Base-by-base conservation (phyloP, 495 filamentous ascomycete genomes). In the Cudoniella acicularis region DNA sequence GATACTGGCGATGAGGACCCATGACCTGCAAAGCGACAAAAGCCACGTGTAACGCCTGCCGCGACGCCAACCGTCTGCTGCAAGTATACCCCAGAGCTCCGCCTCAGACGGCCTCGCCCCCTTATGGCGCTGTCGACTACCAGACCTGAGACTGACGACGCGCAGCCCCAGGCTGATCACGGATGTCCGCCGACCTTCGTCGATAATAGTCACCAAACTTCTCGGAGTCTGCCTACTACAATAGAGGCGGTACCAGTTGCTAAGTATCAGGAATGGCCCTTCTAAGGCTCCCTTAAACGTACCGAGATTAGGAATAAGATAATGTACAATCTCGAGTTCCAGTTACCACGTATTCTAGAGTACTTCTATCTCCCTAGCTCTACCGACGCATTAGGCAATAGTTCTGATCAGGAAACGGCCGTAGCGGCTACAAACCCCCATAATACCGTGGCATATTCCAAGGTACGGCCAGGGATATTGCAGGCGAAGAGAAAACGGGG, bases 251-350 rank as follows among this genome's bases (percentile, higher is more conserved):
- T 23, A 53, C 56, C 40, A 52, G 56, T 52, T 53, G 56, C 48
- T 8, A 49, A 59, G 27, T 59, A 59, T 46, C 56, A 56, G 25
- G 54, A 56, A 56, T 56, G 25, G 36, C 40, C 54, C 25, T 25
- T 56, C 22, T 40, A 48, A 27, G 41, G 54, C 22, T 56, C 49
- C 21, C 54, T 56, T 21, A 56, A 56, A 48, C 22, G 54, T 36
- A 46, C 36, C 2, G 42, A 17, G 56, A 53, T 59, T 30, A 49
- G 56, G 24, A 42, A 47, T 52, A 49, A 53, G 25, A 59, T 45
- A 52, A 59, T 30, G 27, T 59, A 53, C 49, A 52, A 53, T 30
- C 56, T 59, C 16, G 56, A 58, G 55, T 52, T 59, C 56, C 3
- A 46, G 6, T 24, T 59, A 22, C 42, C 42, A 56, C 40, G 20